Percentiles rank a stretch among this genome's conserved stretches.
These are phyloP conservation scores for Sporisorium sorghi DNA, from an alignment of 1,284 basidiomycete genomes.

Conservation along the genomic window DNA sequence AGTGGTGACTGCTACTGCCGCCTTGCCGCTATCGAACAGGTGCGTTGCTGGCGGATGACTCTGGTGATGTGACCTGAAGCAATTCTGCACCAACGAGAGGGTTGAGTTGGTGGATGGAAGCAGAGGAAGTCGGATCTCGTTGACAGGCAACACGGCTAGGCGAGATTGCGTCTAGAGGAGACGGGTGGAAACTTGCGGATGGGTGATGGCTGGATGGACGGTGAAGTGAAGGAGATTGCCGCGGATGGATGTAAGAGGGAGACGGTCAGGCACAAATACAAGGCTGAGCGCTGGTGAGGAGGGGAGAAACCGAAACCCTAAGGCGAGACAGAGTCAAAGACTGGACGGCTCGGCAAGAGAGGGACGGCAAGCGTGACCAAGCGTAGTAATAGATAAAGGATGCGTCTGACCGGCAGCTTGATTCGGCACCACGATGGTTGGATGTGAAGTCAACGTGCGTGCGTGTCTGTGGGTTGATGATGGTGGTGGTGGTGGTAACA, in stretches of 20 bases:
- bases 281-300: slow-evolving; percentile 7
- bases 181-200: too few relatives aligned
- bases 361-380: background rate
- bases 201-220: background rate
- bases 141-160: background rate
- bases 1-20: background rate
- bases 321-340: background rate
- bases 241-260: slow-evolving; percentile 11
- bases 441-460: background rate
- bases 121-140: background rate
- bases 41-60: background rate
- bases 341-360: background rate
- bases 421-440: background rate
- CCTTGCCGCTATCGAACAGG: background rate
- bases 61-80: background rate
- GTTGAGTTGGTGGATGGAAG: background rate
- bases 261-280: slow-evolving; percentile 23
- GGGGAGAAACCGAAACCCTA: too few relatives aligned
- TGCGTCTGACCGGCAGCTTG: background rate
- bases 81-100: background rate
- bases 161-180: background rate
- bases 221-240: background rate
- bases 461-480: slow-evolving; percentile 4
- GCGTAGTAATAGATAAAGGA: background rate
- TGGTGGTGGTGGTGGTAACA: slow-evolving; percentile 3